Percentiles rank a stretch among this genome's conserved stretches.
These are phyloP conservation scores for Yamadazyma dendronema DNA, from an alignment of 1,139 yeast species.

Conservation along the genomic window DNA sequence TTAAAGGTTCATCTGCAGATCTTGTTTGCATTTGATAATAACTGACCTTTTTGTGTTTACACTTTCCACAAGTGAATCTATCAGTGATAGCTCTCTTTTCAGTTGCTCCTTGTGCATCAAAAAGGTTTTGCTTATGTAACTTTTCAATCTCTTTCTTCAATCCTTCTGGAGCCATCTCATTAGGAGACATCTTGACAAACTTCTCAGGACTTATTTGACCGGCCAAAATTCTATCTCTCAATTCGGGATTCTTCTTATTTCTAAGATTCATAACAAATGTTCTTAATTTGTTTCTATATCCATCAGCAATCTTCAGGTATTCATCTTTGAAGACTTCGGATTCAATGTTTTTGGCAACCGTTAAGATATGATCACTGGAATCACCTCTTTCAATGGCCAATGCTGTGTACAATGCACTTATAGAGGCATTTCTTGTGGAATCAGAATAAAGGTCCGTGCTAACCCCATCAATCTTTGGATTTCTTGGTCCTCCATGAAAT, in stretches of 20 bases:
- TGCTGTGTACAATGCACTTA: slow-evolving; percentile 83
- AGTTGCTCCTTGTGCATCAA: slow-evolving; percentile 98
- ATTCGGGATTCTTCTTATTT: slow-evolving; percentile 84
- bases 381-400: slow-evolving; percentile 76
- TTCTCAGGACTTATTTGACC: slow-evolving; percentile 65
- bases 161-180: slow-evolving; percentile 91
- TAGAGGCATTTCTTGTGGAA: slow-evolving; percentile 78
- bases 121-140: slow-evolving; percentile 82
- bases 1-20: slow-evolving; percentile 97
- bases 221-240: slow-evolving; percentile 64
- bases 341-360: slow-evolving; percentile 72
- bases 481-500: slow-evolving; percentile 55
- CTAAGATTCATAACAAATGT: slow-evolving; percentile 82
- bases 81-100: slow-evolving; percentile 96
- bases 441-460: slow-evolving; percentile 67
- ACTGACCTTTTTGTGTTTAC: slow-evolving; percentile 94
- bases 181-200: slow-evolving; percentile 80
- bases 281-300: slow-evolving; percentile 77
- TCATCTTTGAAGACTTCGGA: slow-evolving; percentile 61
- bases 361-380: slow-evolving; percentile 51
- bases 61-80: slow-evolving; percentile 94
- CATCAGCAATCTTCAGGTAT: slow-evolving; percentile 52
- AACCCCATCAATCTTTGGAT: slow-evolving; percentile 78
- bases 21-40: slow-evolving; percentile 97
- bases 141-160: slow-evolving; percentile 83